Percentiles rank a stretch among this genome's conserved stretches.
Conservation (phyloP, 768 basidiomycete genomes). For the Boletus reticuloceps region DNA sequence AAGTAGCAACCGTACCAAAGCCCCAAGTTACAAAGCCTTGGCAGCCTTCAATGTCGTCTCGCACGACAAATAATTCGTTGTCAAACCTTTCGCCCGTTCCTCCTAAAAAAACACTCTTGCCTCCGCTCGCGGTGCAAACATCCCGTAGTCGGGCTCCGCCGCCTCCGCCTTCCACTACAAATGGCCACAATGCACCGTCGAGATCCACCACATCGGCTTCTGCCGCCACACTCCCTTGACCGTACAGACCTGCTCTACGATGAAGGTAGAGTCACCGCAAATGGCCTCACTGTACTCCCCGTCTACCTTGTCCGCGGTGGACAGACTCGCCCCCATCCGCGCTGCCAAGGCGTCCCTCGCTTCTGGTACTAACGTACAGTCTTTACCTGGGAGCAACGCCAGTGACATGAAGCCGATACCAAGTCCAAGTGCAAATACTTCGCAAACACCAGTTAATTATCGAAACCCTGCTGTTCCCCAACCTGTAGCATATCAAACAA, state of each 20-base stretch:
- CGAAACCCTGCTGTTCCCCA: not conserved
- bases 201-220: not conserved
- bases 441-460: not conserved
- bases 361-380: constrained; percentile 4
- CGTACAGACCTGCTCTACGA: constrained; percentile 8
- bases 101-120: not conserved
- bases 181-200: not conserved
- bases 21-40: not conserved
- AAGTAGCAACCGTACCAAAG: not conserved
- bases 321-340: constrained; percentile 34
- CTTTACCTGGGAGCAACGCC: constrained; percentile 2
- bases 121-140: not conserved
- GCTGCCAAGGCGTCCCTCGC: constrained; percentile 29
- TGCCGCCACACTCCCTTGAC: not conserved
- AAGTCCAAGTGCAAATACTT: not conserved
- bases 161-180: not conserved
- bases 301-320: constrained; percentile 2
- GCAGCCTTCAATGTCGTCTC: constrained; percentile 8
- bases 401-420: not conserved
- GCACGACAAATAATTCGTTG: constrained; percentile 20
- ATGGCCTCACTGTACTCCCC: constrained; percentile 8
- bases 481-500: not conserved
- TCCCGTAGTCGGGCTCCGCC: not conserved
- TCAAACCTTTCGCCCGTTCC: constrained; percentile 2
- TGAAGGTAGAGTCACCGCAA: constrained; percentile 21